Conservation (phyloP, 2,329 filamentous ascomycete species). For the Monilinia polystroma region DNA sequence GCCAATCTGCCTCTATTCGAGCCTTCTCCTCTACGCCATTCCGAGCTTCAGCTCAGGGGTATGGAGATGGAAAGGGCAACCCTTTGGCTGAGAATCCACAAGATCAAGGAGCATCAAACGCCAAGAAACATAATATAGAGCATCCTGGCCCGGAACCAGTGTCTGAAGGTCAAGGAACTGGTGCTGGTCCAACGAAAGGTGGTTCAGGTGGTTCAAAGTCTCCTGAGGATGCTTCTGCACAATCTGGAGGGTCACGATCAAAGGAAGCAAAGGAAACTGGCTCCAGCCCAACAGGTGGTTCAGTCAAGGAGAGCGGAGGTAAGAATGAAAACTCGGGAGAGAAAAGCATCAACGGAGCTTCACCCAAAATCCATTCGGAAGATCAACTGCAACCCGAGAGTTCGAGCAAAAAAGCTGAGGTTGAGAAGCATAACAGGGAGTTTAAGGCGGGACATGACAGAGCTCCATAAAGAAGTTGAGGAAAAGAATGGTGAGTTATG, state of each 20-base stretch:
- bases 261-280: slow-evolving; percentile 45
- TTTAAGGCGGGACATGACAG: slow-evolving; percentile 56
- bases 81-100: slow-evolving; percentile 43
- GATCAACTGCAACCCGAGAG: slow-evolving; percentile 30
- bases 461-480: slow-evolving; percentile 42
- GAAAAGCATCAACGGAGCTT: slow-evolving; percentile 16
- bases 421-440: slow-evolving; percentile 57
- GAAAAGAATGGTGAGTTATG: slow-evolving; percentile 47
- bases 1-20: slow-evolving; percentile 27
- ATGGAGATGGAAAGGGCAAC: slow-evolving; percentile 45
- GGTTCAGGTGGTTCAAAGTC: slow-evolving; percentile 30
- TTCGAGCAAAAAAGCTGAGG: slow-evolving; percentile 54
- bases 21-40: slow-evolving; percentile 28
- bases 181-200: slow-evolving; percentile 42
- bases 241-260: slow-evolving; percentile 44
- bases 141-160: slow-evolving; percentile 47
- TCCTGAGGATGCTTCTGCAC: slow-evolving; percentile 41
- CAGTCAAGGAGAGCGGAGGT: slow-evolving; percentile 32
- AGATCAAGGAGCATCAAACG: slow-evolving; percentile 40
- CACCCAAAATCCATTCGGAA: slow-evolving; percentile 28
- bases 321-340: slow-evolving; percentile 26
- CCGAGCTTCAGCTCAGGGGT: slow-evolving; percentile 38
- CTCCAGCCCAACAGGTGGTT: slow-evolving; percentile 37
- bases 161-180: slow-evolving; percentile 44
- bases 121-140: slow-evolving; percentile 42